Evolutionary conservation across 2,329 filamentous ascomycete genomes (phyloP), one percentile per base, ranked within the genome.

Genomic region (Arthrinium phaeospermum): DNA sequence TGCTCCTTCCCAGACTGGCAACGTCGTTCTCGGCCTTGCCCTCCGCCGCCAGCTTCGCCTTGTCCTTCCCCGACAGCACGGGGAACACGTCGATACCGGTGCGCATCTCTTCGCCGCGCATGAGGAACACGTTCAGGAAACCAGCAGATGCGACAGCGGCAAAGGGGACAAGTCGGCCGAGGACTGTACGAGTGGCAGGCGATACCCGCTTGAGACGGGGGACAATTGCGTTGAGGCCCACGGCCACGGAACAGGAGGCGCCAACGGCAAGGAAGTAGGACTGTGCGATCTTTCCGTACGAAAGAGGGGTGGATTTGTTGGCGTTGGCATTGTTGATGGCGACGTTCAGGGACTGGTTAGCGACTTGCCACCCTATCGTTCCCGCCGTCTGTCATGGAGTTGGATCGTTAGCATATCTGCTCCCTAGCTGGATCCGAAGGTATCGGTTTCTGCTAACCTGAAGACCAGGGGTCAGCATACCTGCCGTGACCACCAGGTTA

Each of bases 321-420:
- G 96, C 94, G 82, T 99, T 99, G 80, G 96, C 94, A 81, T 91
- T 95, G 88, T 99, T 99, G 88, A 99, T 96, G 76, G 94, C 96
- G 41, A 99, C 96, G 82, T 99, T 99, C 78, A 99, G 92, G 16
- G 95, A 98, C 86, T 99, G 96, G 84, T 99, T 99, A 76, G 93
- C 91, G 72, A 98, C 91, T 85, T 99, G 96, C 96, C 96, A 99
- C 76, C 92, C 92, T 49, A 98, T 87, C 6, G 94, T 98, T 70
- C 96, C 96, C 57, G 89, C 89, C 64, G 92, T 98, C 88, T 93
- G 76, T 41, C 24, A 57, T 34, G 41, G 13, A n/a, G 41, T 34
- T 12, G n/a, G 70, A 14, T 5, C 10, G 53, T 64, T 24, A 64
- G 57, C 30, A 64, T 64, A 22, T 14, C 34, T 64, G 5, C 30